Conservation (phyloP, 73 alveolate genomes). For the Stentor roeselii region DNA sequence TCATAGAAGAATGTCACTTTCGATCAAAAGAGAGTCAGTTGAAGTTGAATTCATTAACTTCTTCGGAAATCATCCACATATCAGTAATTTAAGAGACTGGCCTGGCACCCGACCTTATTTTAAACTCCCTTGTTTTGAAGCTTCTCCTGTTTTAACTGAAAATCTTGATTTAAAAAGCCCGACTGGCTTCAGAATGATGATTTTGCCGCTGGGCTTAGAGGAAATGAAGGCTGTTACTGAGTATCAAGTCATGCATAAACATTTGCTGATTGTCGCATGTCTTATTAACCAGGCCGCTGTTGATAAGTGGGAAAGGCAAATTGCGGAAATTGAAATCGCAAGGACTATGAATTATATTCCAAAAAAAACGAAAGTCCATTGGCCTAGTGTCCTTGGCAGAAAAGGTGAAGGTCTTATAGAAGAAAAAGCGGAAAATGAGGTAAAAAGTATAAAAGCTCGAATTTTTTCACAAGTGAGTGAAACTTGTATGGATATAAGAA, state of each 20-base stretch:
- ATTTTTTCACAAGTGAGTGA: slow-evolving; percentile 38
- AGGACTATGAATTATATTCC: slow-evolving; percentile 32
- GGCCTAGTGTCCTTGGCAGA: slow-evolving; percentile 27
- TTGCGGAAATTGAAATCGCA: slow-evolving; percentile 45
- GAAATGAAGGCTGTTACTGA: slow-evolving; percentile 58
- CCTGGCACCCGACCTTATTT: slow-evolving; percentile 45
- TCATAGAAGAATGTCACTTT: background rate
- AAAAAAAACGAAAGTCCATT: slow-evolving; percentile 30
- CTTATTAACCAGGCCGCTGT: slow-evolving; percentile 30
- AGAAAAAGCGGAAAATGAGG: slow-evolving; percentile 32
- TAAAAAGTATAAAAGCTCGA: slow-evolving; percentile 18
- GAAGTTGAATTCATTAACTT: background rate
- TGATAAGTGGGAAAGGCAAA: slow-evolving; percentile 39
- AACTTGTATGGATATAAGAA: background rate
- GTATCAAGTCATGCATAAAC: slow-evolving; percentile 40
- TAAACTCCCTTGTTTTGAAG: slow-evolving; percentile 50
- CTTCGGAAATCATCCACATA: background rate
- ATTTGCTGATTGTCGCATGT: slow-evolving; percentile 36
- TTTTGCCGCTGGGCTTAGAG: slow-evolving; percentile 50
- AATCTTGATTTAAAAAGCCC: slow-evolving; percentile 48
- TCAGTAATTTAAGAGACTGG: slow-evolving; percentile 42
- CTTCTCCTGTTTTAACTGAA: slow-evolving; percentile 41
- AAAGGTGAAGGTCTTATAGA: slow-evolving; percentile 50
- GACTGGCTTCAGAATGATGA: slow-evolving; percentile 37
- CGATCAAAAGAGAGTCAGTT: background rate